A percentile compares a stretch with the other conserved stretches of the same genome.
These are phyloP conservation scores for Carex sylvatica DNA, from an alignment of 202 grass and related monocot genomes.

Conservation along the genomic window DNA sequence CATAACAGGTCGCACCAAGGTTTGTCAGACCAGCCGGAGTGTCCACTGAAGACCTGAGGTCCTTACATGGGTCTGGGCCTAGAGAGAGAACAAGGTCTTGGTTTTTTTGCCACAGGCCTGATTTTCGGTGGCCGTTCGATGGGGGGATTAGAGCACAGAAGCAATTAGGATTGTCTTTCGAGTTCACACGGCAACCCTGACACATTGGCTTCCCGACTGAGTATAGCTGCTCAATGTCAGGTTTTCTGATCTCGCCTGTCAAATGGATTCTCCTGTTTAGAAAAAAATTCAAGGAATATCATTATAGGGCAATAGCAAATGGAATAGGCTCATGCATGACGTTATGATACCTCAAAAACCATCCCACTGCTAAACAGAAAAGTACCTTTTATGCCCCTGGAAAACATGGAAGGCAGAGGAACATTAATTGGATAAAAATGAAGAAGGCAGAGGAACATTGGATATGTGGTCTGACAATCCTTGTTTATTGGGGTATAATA, in stretches of 20 bases:
- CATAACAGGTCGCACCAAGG: conserved; percentile 90
- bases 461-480: neutral
- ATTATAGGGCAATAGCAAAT: conserved; percentile 16
- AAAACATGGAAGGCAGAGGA: neutral
- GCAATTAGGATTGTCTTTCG: conserved; percentile 87
- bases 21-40: conserved; percentile 92
- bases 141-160: conserved; percentile 78
- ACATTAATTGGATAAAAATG: neutral
- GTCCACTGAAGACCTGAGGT: conserved; percentile 58
- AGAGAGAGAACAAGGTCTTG: conserved; percentile 61
- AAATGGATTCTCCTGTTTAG: conserved; percentile 78
- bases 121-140: conserved; percentile 56
- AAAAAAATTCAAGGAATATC: conserved; percentile 20
- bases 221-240: conserved; percentile 74
- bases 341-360: neutral
- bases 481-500: neutral
- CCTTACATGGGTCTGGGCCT: conserved; percentile 60
- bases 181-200: conserved; percentile 86
- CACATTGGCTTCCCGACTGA: conserved; percentile 55
- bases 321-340: neutral
- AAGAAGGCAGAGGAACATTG: neutral
- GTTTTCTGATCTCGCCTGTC: conserved; percentile 46
- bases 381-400: neutral
- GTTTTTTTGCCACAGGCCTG: conserved; percentile 86
- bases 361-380: neutral